Base-by-base conservation (phyloP, 345 rosid species). In the Alliaria petiolata region DNA sequence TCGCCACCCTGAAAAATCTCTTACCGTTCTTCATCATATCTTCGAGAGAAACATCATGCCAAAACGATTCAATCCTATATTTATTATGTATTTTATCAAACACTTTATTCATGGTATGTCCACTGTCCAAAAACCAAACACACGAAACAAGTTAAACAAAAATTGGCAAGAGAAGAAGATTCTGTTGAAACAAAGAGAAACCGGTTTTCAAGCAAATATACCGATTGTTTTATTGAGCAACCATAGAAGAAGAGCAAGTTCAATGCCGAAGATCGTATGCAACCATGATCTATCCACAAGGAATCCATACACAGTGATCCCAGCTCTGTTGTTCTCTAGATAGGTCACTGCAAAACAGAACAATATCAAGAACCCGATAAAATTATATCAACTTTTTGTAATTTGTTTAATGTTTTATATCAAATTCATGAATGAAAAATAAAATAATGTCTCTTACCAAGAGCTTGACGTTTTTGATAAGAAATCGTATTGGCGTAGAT, bases 161-260 rank as follows among this genome's bases (percentile, higher is more conserved):
- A 45, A 58, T 19, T 54, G 62, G 9, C 17, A 70, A 19, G n/a
- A n/a, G n/a, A 30, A 20, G 4, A 64, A 46, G 40, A 47, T 62
- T 40, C 14, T 43, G 62, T 22, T 10, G 14, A 69, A 26, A 31
- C 39, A 8, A 22, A 22, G 51, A 46, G 16, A 53, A 43, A 5
- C 10, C 25, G 39, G 45, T 62, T 15, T 70, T 22, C 68, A 35
- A 70, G 61, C 60, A 33, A 70, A 58, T 53, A 72, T 81, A 75
- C 97, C 91, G 9, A 91, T 79, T 7, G 92, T 87, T 83, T 90
- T 92, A 82, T 90, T 92, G 75, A 92, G 95, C 81, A 92, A 62
- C 98, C 98, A 92, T 51, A 92, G 90, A 19, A 87, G 81, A 31
- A 92, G 86, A 70, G 95, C 93, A 31, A 92, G 81, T 58, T 92